Base-by-base conservation (phyloP, 169 alveolate species). In the Eimeria zaria region DNA sequence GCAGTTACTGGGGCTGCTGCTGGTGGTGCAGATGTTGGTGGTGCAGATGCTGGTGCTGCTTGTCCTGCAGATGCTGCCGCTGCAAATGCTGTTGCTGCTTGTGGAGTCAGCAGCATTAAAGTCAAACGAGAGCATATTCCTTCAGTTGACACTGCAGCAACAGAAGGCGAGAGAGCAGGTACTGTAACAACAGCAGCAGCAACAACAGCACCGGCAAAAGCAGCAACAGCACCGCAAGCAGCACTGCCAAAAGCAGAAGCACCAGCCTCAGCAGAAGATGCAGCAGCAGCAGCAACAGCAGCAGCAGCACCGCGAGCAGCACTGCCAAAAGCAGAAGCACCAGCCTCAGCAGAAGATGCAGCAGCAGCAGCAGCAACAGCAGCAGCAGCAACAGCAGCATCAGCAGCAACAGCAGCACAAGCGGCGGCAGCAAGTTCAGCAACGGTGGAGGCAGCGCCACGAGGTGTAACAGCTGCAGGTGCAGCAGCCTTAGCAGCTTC, bases 391-490 rank as follows among this genome's bases (percentile, higher is more conserved):
- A 27, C 89, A 78, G 30, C 89, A 44, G 46, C 89, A 22, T n/a
- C 69, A 78, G 27, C 89, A 78, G 67, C 89, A 78, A 53, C 89
- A 46, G 44, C 89, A 46, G 67, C 89, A 46, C 69, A 39, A 78
- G 67, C 69, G 46, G 60, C 89, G 20, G 89, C 89, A 78, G 89
- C 89, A 46, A 20, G 55, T 18, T 0, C 89, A 22, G 18, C 89
- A 39, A 14, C 67, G 9, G 73, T 2, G 4, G 36, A 11, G 12
- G 11, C 36, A 27, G 2, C 73, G 9, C 39, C 30, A 12, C 22
- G 73, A 9, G 39, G 73, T 12, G 89, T 18, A 44, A 30, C 89
- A 39, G 53, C 89, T 7, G 64, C 89, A 46, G 89, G 8, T 14
- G 67, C 53, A 39, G 87, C 36, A 3, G 53, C 33, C 12, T 5